Evolutionary conservation across 2,329 filamentous ascomycete genomes (phyloP).

Genomic region (Stenocarpella maydis): DNA sequence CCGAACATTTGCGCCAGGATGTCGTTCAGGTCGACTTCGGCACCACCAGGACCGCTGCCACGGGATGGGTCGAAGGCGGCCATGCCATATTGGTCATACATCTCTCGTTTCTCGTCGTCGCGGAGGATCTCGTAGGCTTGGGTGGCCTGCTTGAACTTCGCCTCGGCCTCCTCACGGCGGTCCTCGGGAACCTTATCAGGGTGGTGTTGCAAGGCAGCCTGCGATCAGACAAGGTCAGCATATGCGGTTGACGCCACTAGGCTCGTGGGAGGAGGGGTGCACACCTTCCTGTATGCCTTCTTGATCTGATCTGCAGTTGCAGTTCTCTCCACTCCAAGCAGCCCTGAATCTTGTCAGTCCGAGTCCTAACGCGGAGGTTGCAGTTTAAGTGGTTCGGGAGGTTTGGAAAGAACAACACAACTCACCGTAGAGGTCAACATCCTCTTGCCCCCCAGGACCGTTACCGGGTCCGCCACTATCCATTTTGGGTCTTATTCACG

Average conservation of each 20-base stretch:
- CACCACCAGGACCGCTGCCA: conserved; percentile 66
- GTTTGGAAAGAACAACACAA: background rate
- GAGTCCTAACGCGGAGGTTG: background rate
- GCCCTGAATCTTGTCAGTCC: conserved; percentile 53
- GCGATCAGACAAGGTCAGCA: conserved; percentile 36
- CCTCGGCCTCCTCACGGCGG: conserved; percentile 84
- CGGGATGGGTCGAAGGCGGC: conserved; percentile 85
- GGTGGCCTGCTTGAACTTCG: conserved; percentile 90
- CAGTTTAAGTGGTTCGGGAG: background rate
- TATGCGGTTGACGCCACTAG: background rate
- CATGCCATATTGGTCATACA: conserved; percentile 97
- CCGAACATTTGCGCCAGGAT: conserved; percentile 93
- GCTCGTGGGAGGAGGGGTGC: conserved; percentile 37
- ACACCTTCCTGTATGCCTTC: conserved; percentile 94
- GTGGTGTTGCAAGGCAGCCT: conserved; percentile 89
- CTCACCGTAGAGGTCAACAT: conserved; percentile 66
- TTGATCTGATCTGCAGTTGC: conserved; percentile 86
- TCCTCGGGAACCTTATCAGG: conserved; percentile 94
- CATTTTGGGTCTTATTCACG: conserved; percentile 36
- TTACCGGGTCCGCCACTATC: conserved; percentile 38
- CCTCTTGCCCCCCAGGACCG: conserved; percentile 47
- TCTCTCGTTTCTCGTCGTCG: conserved; percentile 90
- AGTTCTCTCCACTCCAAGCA: conserved; percentile 77
- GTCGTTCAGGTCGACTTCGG: conserved; percentile 88
- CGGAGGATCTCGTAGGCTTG: conserved; percentile 97